phyloP scores from a whole-genome alignment of 2,329 filamentous ascomycete genomes.

The Alternaria triticina region DNA sequence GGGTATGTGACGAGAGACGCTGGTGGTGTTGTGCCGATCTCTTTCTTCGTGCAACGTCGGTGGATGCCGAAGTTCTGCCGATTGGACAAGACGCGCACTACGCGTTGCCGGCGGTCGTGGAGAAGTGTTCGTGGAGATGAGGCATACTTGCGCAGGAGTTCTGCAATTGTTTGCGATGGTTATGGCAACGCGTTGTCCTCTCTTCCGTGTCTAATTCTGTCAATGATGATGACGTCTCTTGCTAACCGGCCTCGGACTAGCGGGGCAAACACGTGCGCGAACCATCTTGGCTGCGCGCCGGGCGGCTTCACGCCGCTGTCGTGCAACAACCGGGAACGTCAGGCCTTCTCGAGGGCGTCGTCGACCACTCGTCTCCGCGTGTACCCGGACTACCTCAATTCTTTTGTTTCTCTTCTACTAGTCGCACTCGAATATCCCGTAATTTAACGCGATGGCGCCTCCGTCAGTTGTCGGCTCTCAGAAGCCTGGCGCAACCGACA shows the following conservation, averaged over 20 bases:
- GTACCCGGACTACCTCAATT: background rate
- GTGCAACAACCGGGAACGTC: slow-evolving; percentile 3
- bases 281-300: background rate
- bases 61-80: background rate
- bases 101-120: background rate
- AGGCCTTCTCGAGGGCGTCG: slow-evolving; percentile 3
- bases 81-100: slow-evolving; percentile 3
- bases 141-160: background rate
- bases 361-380: slow-evolving; percentile 3
- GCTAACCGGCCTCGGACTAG: background rate
- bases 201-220: background rate
- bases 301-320: slow-evolving; percentile 2
- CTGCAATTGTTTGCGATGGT: background rate
- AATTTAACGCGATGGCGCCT: slow-evolving; percentile 23
- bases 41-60: background rate
- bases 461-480: slow-evolving; percentile 28
- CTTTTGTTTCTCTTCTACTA: background rate
- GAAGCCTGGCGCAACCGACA: slow-evolving; percentile 28
- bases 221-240: background rate
- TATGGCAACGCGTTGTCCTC: background rate
- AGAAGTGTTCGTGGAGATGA: background rate
- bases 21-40: slow-evolving; percentile 2
- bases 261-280: background rate
- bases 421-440: background rate
- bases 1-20: background rate